Percentiles rank a stretch among this genome's conserved stretches.
These are phyloP conservation scores for Venturia pyrina DNA, from an alignment of 2,329 filamentous ascomycete species.

Conservation along the genomic window DNA sequence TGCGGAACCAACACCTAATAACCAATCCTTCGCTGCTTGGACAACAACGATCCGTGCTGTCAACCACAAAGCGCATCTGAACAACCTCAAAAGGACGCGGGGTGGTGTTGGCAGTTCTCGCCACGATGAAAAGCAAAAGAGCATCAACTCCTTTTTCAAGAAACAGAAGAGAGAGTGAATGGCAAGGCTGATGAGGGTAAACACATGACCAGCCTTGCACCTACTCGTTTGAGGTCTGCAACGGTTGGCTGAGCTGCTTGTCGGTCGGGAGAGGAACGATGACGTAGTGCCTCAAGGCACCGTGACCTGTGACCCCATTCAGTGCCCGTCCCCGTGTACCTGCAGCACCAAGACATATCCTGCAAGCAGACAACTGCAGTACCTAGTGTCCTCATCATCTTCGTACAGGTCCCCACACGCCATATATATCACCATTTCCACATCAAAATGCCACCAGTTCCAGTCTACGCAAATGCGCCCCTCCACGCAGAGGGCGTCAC, in stretches of 20 bases:
- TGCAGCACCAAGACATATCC: not conserved
- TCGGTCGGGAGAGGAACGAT: too few species aligned
- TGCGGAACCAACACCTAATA: not conserved
- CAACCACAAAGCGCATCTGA: conserved; percentile 63
- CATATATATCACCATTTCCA: not conserved
- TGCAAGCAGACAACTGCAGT: not conserved
- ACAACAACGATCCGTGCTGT: conserved; percentile 47
- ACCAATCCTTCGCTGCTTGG: conserved; percentile 24
- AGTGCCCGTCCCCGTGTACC: too few species aligned
- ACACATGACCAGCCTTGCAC: too few species aligned
- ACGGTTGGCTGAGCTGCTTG: too few species aligned
- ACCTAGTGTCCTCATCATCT: not conserved
- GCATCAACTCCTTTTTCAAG: conserved; percentile 64
- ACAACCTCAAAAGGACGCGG: conserved; percentile 67
- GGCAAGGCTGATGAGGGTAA: not conserved
- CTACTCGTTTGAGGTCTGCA: too few species aligned
- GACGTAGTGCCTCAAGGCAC: too few species aligned
- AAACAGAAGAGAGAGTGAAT: not conserved
- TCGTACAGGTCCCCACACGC: not conserved
- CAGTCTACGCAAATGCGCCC: conserved; percentile 36
- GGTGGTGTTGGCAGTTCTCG: conserved; percentile 72
- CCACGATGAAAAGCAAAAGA: conserved; percentile 67
- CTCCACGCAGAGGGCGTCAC: conserved; percentile 25
- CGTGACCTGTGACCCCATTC: too few species aligned
- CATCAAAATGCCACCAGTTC: conserved; percentile 35